These are phyloP conservation scores for Globisporangium paroecandrum DNA, from an alignment of 352 stramenopile species.

Conservation along the genomic window DNA sequence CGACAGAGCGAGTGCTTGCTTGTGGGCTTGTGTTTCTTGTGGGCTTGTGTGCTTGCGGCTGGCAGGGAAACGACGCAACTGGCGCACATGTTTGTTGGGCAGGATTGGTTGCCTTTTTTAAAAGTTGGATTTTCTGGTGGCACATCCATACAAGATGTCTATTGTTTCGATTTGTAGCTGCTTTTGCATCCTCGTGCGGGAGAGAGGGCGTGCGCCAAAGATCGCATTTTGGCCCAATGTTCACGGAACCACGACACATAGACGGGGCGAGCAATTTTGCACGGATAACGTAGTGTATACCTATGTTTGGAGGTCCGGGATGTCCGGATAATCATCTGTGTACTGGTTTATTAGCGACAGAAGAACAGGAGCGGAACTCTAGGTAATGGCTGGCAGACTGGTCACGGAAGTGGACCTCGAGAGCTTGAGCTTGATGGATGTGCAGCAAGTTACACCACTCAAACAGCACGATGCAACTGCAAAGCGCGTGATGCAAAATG, in stretches of 20 bases:
- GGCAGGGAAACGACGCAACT: conserved; percentile 1
- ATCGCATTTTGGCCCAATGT: background rate
- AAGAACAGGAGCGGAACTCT: background rate
- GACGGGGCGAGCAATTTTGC: background rate
- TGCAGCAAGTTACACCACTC: background rate
- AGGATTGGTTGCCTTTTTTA: background rate
- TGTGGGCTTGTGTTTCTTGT: background rate
- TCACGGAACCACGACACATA: background rate
- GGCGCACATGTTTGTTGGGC: background rate
- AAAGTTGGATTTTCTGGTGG: conserved; percentile 1
- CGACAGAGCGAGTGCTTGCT: background rate
- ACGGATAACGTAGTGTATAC: background rate
- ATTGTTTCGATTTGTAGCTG: background rate
- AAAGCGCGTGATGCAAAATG: background rate
- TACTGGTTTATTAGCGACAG: conserved; percentile 2
- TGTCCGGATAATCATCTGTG: background rate
- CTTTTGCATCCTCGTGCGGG: background rate
- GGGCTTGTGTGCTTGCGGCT: background rate
- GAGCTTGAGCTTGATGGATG: background rate
- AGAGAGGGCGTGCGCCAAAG: background rate
- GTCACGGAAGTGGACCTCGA: background rate
- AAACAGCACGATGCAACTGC: background rate
- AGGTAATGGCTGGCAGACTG: background rate
- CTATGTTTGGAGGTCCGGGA: background rate
- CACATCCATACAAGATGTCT: background rate